Conservation (phyloP, 768 basidiomycete species). For the Daedaleopsis nitida region DNA sequence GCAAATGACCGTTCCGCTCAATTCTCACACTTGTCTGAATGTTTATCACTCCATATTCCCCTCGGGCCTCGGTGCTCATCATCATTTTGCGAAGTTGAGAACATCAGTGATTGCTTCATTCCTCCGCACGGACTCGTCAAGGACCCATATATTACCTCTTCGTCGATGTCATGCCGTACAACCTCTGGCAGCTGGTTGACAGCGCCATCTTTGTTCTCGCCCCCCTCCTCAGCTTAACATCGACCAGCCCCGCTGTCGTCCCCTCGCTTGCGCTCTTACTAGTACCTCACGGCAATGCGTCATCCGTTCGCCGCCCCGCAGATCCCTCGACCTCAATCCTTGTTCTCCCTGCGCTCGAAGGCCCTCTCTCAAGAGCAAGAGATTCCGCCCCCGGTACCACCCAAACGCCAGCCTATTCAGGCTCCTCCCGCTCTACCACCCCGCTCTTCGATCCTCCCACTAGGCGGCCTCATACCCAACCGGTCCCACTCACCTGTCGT, state of each 20-base stretch:
- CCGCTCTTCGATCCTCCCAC: background rate
- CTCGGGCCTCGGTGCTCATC: background rate
- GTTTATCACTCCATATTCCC: background rate
- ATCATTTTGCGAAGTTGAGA: constrained; percentile 2
- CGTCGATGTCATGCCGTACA: background rate
- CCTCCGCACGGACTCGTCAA: background rate
- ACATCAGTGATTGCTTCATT: constrained; percentile 1
- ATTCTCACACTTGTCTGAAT: background rate
- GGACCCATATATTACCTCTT: background rate
- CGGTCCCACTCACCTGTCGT: background rate
- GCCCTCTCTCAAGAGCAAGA: background rate
- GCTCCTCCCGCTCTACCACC: background rate
- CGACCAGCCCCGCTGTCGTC: background rate
- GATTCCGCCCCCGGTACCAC: background rate
- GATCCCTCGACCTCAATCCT: background rate
- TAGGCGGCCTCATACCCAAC: background rate
- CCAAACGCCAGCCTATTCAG: background rate
- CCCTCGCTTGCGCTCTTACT: background rate
- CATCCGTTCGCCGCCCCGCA: background rate
- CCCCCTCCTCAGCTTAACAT: background rate
- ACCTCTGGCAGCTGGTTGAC: background rate
- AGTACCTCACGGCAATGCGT: background rate
- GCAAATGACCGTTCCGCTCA: background rate
- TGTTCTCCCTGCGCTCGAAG: background rate
- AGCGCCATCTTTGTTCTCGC: background rate